Evolutionary conservation across 805 yeast species (phyloP).

Genomic region (Kluyveromyces lactis): DNA sequence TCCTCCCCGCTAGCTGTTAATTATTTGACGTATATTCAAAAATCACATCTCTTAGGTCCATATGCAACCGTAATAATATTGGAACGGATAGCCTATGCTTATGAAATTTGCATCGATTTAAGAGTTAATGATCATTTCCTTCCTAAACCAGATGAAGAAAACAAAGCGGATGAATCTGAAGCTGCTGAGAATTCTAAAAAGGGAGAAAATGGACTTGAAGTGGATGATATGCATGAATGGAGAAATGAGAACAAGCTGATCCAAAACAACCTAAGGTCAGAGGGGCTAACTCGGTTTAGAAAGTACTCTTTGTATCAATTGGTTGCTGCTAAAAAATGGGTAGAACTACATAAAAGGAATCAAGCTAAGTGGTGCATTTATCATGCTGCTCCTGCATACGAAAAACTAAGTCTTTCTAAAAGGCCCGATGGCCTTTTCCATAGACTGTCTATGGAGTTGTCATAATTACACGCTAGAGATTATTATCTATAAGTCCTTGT

Average conservation of each 20-base stretch:
- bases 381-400: conserved; percentile 1
- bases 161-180: conserved; percentile 2
- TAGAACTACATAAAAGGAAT: conserved; percentile 28
- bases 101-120: conserved; percentile 34
- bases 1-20: conserved; percentile 36
- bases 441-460: not conserved
- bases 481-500: not conserved
- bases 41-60: conserved; percentile 37
- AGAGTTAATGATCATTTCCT: conserved; percentile 27
- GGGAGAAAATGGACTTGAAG: not conserved
- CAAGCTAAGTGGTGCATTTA: conserved; percentile 25
- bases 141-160: conserved; percentile 4
- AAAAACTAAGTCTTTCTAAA: not conserved
- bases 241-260: conserved; percentile 22
- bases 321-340: conserved; percentile 69
- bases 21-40: conserved; percentile 38
- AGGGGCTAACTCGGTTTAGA: conserved; percentile 55
- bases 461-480: not conserved
- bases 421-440: not conserved
- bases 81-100: conserved; percentile 49
- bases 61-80: conserved; percentile 43
- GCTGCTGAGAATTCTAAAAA: not conserved
- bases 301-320: conserved; percentile 74
- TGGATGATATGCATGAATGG: conserved; percentile 10
- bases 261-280: conserved; percentile 31